Base-by-base conservation (phyloP, 371 early-diverging fungal species). In the Mucor plumbeus region DNA sequence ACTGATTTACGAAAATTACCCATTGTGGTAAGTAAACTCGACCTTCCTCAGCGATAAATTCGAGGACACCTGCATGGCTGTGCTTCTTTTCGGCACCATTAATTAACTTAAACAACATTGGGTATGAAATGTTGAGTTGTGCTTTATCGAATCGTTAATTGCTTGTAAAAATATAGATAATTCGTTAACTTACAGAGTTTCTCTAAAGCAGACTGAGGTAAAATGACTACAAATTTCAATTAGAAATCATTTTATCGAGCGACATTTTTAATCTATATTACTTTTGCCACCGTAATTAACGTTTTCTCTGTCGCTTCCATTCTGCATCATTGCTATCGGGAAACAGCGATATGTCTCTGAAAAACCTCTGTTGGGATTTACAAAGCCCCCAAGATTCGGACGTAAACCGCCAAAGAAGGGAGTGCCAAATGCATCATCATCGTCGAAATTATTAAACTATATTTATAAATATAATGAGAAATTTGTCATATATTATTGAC, bases 31-130 rank as follows among this genome's bases (percentile, higher is more conserved):
- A 76, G 72, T 97, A 96, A 6, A 93, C 93, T 34, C 95, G 85
- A 21, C 98, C 99, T 81, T 98, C 98, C 72, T 97, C 97, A 26
- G 98, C 99, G 38, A 94, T 97, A 76, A 99, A 99, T 80, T 99
- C 99, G 7, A 99, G 89, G 2, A 99, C 99, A 72, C 99, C 99
- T 31, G 97, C 96, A 75, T 99, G 95, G 11, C 99, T 95, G 53
- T 85, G 78, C 56, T 72, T 78, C 47, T 80, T 74, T 14, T 73
- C 78, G 17, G 70, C 70, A 57, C 77, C 85, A 75, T 87, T 93
- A 33, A 75, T 77, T 40, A 99, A 78, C 65, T 88, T 85, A 74
- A 99, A 98, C 33, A 95, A 77, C 95, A 97, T 93, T 11, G 99
- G 99, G 72, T 95, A 96, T 11, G 89, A 91, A 63, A 97, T 94